Evolutionary conservation across 257 asterid genomes (phyloP).

Genomic region (Euphrasia confusa): DNA sequence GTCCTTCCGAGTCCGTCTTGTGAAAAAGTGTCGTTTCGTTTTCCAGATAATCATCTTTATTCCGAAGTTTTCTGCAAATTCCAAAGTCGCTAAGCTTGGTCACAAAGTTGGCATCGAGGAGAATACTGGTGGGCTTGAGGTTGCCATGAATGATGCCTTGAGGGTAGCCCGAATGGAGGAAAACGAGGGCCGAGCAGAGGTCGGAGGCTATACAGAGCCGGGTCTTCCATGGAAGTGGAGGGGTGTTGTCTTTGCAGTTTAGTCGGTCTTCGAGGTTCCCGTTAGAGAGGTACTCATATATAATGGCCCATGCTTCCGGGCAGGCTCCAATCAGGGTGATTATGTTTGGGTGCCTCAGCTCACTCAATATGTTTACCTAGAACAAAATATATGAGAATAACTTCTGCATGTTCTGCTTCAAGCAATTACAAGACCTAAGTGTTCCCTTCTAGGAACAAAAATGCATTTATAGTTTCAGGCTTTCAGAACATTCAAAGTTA

Average conservation of each 20-base stretch:
- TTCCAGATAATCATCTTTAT: constrained; percentile 33
- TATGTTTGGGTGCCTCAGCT: constrained; percentile 86
- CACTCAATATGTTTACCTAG: constrained; percentile 77
- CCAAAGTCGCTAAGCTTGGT: constrained; percentile 87
- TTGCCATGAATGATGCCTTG: constrained; percentile 68
- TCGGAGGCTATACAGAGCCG: constrained; percentile 81
- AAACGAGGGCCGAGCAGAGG: constrained; percentile 80
- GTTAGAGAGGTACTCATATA: constrained; percentile 79
- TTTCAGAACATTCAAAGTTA: no score
- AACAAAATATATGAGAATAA: constrained; percentile 7
- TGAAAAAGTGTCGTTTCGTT: constrained; percentile 32
- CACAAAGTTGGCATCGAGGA: constrained; percentile 68
- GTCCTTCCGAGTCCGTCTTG: constrained; percentile 66
- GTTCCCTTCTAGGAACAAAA: no score
- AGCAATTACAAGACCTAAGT: background rate
- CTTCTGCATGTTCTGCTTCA: background rate
- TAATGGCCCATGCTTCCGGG: constrained; percentile 69
- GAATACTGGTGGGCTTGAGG: constrained; percentile 74
- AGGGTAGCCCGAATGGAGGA: constrained; percentile 70
- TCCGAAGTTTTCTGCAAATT: constrained; percentile 47
- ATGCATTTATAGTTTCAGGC: no score
- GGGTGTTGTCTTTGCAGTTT: constrained; percentile 69
- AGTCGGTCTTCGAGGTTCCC: constrained; percentile 97
- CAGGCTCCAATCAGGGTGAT: constrained; percentile 87
- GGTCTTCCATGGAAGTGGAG: constrained; percentile 86